Evolutionary conservation across 2,329 filamentous ascomycete species (phyloP), one percentile per base, ranked within the genome.

Genomic region (Didymella arachidicola): DNA sequence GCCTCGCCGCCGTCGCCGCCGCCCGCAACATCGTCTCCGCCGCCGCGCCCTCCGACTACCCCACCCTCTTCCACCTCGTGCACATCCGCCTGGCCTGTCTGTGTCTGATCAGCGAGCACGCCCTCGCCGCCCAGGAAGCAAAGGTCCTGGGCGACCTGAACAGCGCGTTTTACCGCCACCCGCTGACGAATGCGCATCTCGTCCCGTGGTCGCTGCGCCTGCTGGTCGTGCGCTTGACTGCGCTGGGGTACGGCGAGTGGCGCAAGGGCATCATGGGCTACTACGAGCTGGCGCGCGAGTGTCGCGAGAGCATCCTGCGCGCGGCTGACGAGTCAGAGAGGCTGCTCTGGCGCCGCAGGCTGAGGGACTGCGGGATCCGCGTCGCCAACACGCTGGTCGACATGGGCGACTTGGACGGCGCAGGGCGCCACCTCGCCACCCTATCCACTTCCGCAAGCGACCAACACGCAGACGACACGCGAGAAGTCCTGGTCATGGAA

Each of bases 161-260:
- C 53, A 83, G 88, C 80, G 41, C 89, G 29, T 77, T 79, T 61
- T 79, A 79, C 65, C 66, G 78, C 77, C 60, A 80, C 69, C 53
- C 84, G 80, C 61, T 91, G 16, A 78, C 74, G 1, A 65, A 70
- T 44, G 63, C 65, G 6, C 77, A 79, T 44, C 83, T 96, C 0
- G 90, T 94, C 0, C 94, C 94, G 0, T 99, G 95, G 93, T 85
- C 89, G 41, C 83, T 99, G 51, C 87, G 95, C 7, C 84, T 97
- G 2, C 83, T 98, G 16, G 88, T 89, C 7, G 90, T 97, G 8
- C 86, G 93, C 1, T 83, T 98, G 19, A 92, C 96, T 66, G 92
- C 91, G 0, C 85, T 97, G 44, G 92, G 92, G 1, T 96, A 95
- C 63, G 89, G 89, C 4, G 95, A 99, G 77, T 86, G 89, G 48